Percentiles rank a stretch among this genome's conserved stretches.
Conservation (phyloP, 306 rosid species). For the Dalbergia cochinchinensis region DNA sequence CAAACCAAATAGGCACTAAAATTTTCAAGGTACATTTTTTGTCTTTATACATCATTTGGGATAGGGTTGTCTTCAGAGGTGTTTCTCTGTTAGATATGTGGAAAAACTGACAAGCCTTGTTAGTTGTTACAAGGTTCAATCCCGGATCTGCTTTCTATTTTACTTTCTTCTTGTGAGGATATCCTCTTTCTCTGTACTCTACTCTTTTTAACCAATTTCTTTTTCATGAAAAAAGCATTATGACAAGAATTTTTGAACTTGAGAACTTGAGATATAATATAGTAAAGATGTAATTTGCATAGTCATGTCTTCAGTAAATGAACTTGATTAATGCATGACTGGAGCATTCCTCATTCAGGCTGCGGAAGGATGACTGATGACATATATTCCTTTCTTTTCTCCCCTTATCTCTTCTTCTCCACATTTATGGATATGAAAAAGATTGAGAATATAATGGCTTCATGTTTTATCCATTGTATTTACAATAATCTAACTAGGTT, state of each 20-base stretch:
- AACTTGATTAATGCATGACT: conserved; percentile 26
- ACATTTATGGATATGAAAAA: conserved; percentile 22
- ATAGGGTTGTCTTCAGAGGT: background rate
- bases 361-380: background rate
- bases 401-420: background rate
- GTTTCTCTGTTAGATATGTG: no score
- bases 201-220: no score
- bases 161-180: background rate
- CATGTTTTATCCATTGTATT: background rate
- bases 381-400: background rate
- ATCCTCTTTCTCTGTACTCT: background rate
- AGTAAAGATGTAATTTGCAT: background rate
- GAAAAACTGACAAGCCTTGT: background rate
- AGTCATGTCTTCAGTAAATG: conserved; percentile 14
- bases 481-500: conserved; percentile 42
- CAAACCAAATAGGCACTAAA: no score
- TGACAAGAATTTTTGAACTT: background rate
- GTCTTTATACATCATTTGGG: background rate
- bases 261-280: conserved; percentile 5
- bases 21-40: background rate
- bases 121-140: background rate
- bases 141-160: background rate
- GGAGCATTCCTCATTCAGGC: conserved; percentile 10
- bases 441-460: conserved; percentile 31
- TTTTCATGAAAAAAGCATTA: background rate